Evolutionary conservation across 228 moss, liverwort and hornwort genomes (phyloP).

Genomic region (Sphagnum fallax): DNA sequence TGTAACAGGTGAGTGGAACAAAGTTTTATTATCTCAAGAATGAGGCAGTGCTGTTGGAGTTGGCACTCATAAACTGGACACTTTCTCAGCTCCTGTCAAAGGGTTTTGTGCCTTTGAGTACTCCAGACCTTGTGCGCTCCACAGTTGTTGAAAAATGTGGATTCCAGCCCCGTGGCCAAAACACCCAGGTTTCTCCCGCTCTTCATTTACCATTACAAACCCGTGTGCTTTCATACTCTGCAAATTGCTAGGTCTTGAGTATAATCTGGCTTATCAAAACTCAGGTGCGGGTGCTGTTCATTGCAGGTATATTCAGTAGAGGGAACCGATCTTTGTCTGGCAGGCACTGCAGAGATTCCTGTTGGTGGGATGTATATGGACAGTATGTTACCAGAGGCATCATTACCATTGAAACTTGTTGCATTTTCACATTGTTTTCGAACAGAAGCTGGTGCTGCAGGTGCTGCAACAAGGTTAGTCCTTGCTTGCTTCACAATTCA

Average conservation of each 20-base stretch:
- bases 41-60: conserved; percentile 93
- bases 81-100: conserved; percentile 59
- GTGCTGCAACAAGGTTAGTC: conserved; percentile 79
- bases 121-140: conserved; percentile 91
- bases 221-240: background rate
- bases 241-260: too few species aligned
- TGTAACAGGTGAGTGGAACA: conserved; percentile 75
- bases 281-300: background rate
- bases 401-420: conserved; percentile 78
- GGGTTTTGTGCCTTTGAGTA: conserved; percentile 80
- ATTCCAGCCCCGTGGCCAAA: conserved; percentile 93
- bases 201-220: background rate
- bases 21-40: conserved; percentile 99
- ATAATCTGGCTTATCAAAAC: background rate
- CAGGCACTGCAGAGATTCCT: conserved; percentile 95
- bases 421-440: conserved; percentile 98
- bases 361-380: conserved; percentile 97
- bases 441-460: conserved; percentile 99
- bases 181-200: conserved; percentile 65
- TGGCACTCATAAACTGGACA: conserved; percentile 96
- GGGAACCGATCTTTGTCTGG: conserved; percentile 91
- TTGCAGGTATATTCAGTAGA: conserved; percentile 93
- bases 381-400: conserved; percentile 57
- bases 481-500: too few species aligned
- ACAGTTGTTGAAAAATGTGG: conserved; percentile 93